Percentiles rank a stretch among this genome's conserved stretches.
Evolutionary conservation across 73 alveolate genomes (phyloP).

Genomic region (Tetrahymena borealis): DNA sequence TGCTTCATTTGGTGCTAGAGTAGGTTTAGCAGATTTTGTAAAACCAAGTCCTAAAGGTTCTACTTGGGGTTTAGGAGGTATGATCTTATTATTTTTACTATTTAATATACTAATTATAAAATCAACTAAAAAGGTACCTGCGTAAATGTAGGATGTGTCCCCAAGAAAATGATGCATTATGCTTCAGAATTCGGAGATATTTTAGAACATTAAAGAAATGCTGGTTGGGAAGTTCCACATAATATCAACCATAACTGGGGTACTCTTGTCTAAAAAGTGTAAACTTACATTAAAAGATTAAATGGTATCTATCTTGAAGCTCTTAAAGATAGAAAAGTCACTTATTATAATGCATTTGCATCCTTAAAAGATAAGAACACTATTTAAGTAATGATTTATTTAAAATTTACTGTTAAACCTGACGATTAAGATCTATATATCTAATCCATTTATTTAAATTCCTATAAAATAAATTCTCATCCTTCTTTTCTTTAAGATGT

Average conservation of each 20-base stretch:
- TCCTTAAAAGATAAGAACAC: constrained; percentile 43
- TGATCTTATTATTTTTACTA: not conserved
- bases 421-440: not conserved
- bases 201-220: not conserved
- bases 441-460: no score
- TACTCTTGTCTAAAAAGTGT: constrained; percentile 43
- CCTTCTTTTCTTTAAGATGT: no score
- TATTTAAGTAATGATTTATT: constrained; percentile 8
- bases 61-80: constrained; percentile 93
- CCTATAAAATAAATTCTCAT: no score
- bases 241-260: constrained; percentile 42
- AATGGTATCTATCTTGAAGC: constrained; percentile 43
- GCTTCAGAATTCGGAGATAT: constrained; percentile 64
- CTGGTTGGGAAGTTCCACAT: constrained; percentile 1
- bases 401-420: not conserved
- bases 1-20: constrained; percentile 78
- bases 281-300: constrained; percentile 33
- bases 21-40: constrained; percentile 96
- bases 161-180: constrained; percentile 93
- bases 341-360: constrained; percentile 51
- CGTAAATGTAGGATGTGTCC: constrained; percentile 99
- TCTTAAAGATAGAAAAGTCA: constrained; percentile 28
- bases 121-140: constrained; percentile 99
- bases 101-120: no score
- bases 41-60: constrained; percentile 94